Evolutionary conservation across 2,329 filamentous ascomycete genomes (phyloP), one percentile per base, ranked within the genome.

Genomic region (Parascedosporium putredinis): DNA sequence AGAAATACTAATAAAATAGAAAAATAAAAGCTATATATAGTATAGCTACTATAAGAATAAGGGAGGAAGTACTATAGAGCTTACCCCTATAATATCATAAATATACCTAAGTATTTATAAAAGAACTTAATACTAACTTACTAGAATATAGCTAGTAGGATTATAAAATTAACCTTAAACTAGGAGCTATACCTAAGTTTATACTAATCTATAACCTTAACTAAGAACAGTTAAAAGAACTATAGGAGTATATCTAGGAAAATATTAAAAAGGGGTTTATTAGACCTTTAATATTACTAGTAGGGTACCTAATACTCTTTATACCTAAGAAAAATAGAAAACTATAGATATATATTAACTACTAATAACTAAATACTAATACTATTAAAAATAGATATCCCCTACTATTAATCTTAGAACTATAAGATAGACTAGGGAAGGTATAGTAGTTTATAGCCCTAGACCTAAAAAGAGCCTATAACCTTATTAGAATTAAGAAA

Each of bases 401-500:
- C 22, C 51, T 29, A 14, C 53, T 1, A 54, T 55, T 52, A 52
- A 52, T 18, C 27, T 50, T 31, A 55, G 53, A 45, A 50, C 50
- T 18, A 50, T 51, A 49, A 47, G 36, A 52, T 52, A 38, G 55
- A 47, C 42, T 45, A 36, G 29, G 53, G 53, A 23, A 54, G 55
- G 46, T 29, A n/a, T 16, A 47, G 2, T 48, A 49, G 10, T 50
- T 40, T n/a, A 48, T 55, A 47, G 20, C 49, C 27, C 33, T 54
- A 51, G 50, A 52, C 45, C 16, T 27, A 38, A 46, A 54, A 33
- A 33, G 47, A 31, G 20, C 52, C 24, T 34, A 42, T 45, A 50
- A 50, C 40, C 43, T 46, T 36, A 40, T 49, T 16, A 49, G 34
- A 46, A 52, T 49, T 44, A 52, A 34, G 8, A n/a, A 45, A 49